Conservation (phyloP, 805 yeast genomes). For the Schwanniomyces yamadae region DNA sequence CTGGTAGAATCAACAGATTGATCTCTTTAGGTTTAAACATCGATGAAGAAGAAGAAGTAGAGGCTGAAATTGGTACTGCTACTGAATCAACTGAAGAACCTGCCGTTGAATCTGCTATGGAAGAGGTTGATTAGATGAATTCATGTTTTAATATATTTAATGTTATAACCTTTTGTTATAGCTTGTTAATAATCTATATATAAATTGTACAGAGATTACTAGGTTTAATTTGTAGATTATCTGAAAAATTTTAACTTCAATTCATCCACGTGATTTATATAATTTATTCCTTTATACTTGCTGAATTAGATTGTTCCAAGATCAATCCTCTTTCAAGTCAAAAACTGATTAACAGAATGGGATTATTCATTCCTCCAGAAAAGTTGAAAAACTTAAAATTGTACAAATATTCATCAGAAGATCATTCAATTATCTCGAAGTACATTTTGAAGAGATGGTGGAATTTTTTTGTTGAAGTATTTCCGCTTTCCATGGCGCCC, state of each 20-base stretch:
- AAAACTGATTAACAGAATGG: slow-evolving; percentile 42
- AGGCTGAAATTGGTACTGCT: slow-evolving; percentile 45
- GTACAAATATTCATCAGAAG: slow-evolving; percentile 74
- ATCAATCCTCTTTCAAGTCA: not conserved
- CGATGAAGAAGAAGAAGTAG: slow-evolving; percentile 74
- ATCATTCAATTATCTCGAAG: slow-evolving; percentile 74
- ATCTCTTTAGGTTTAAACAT: slow-evolving; percentile 97
- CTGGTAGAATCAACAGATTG: slow-evolving; percentile 96
- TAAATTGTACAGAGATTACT: not conserved
- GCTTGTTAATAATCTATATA: not conserved
- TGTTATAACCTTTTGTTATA: not conserved
- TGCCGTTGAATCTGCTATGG: slow-evolving; percentile 94
- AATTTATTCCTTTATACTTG: not conserved
- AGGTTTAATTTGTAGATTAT: not conserved
- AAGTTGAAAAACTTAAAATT: slow-evolving; percentile 53
- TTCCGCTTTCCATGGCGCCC: slow-evolving; percentile 91
- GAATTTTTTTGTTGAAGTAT: slow-evolving; percentile 64
- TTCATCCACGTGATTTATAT: not conserved
- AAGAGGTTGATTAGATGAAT: slow-evolving; percentile 84
- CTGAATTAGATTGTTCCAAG: not conserved
- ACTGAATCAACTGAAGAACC: slow-evolving; percentile 54
- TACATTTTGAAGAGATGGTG: slow-evolving; percentile 81
- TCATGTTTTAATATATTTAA: slow-evolving; percentile 1
- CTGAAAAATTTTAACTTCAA: not conserved
- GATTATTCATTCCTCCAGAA: slow-evolving; percentile 58